phyloP scores from a whole-genome alignment of 2,329 filamentous ascomycete genomes.

The Bisporella sp. region DNA sequence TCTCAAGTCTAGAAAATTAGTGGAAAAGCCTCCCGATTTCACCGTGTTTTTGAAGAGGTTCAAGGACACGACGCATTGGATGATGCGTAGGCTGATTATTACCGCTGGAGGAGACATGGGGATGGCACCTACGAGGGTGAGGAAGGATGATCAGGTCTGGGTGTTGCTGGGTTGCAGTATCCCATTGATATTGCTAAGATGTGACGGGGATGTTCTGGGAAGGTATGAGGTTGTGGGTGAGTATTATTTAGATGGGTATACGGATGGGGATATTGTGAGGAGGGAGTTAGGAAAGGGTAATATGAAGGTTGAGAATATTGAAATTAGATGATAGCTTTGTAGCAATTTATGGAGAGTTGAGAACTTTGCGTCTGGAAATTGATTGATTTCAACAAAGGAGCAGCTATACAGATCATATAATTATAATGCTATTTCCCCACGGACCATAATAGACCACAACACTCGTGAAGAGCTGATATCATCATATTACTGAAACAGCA shows the following conservation, averaged over 20 bases:
- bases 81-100: constrained; percentile 4
- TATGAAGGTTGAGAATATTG: too few species aligned
- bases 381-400: too few species aligned
- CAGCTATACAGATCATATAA: too few species aligned
- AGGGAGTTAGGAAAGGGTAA: neutral
- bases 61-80: constrained; percentile 3
- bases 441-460: too few species aligned
- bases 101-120: constrained; percentile 5
- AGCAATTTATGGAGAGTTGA: too few species aligned
- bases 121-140: constrained; percentile 6
- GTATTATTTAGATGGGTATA: constrained; percentile 14
- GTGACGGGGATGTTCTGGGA: neutral
- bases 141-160: constrained; percentile 12
- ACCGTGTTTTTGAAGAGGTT: constrained; percentile 5
- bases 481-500: too few species aligned
- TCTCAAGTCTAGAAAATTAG: neutral
- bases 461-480: too few species aligned
- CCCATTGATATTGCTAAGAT: constrained; percentile 11
- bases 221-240: constrained; percentile 11
- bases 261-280: constrained; percentile 10
- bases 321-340: too few species aligned
- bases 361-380: too few species aligned
- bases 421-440: too few species aligned
- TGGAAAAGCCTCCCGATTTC: neutral
- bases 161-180: constrained; percentile 15